Evolutionary conservation across 805 yeast genomes (phyloP), one percentile per base, ranked within the genome.

Genomic region (Metschnikowia hibisci): DNA sequence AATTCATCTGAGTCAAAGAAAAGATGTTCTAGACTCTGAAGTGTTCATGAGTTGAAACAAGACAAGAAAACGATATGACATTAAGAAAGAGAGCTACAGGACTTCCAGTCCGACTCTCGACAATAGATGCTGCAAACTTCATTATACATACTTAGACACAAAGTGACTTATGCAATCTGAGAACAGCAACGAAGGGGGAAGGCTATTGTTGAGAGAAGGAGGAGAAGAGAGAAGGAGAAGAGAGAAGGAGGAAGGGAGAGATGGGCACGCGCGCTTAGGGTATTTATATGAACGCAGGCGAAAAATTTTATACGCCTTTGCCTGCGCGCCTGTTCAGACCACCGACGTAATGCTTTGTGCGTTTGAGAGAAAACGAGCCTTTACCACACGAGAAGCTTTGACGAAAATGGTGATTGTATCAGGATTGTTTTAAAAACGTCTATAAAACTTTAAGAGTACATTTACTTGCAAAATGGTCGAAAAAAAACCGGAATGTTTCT

Each of bases 121-220:
- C 55, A 50, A 50, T 40, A 32, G 47, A 34, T 42, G 32, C 43
- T 45, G 39, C 43, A 12, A n/a, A n/a, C n/a, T 35, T 37, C 13
- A 38, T 36, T 39, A 14, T 38, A 51, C 53, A 50, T 50, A 49
- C 49, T 44, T 42, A 42, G 48, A 41, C 51, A 47, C 50, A 38
- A 37, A 31, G 39, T 38, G 46, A 42, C 47, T 43, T 42, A 43
- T 34, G 50, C 49, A 45, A 45, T 48, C 53, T 43, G 42, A 42
- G 56, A 52, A 50, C 53, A 51, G 56, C 56, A 48, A 51, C 47
- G 34, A 42, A 41, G 52, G 46, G 47, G 45, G 40, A 37, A 45
- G 48, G 46, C 52, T 50, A 46, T 45, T 51, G 50, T 62, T 65
- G 67, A 65, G 70, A 69, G 70, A 64, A 64, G 58, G 63, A 57